Conservation (phyloP, 2,329 filamentous ascomycete species). For the Alternaria gaisen region DNA sequence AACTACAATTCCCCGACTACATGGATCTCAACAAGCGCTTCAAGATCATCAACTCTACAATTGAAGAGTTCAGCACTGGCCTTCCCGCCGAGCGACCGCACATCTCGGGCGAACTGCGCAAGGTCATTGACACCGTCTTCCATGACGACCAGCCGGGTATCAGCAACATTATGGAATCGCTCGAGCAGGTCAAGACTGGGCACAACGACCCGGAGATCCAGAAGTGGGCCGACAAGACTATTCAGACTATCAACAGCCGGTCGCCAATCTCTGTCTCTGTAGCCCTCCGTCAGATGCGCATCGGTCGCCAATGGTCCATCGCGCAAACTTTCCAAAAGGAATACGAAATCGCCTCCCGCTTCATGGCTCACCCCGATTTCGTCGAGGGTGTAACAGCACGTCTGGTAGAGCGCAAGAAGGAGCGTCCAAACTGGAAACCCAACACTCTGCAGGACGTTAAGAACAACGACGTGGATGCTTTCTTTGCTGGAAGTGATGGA, state of each 20-base stretch:
- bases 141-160: slow-evolving; percentile 66
- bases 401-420: slow-evolving; percentile 74
- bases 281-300: slow-evolving; percentile 80
- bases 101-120: slow-evolving; percentile 74
- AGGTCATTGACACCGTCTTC: slow-evolving; percentile 78
- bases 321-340: slow-evolving; percentile 85
- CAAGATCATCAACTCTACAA: slow-evolving; percentile 80
- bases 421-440: slow-evolving; percentile 78
- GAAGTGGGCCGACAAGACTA: slow-evolving; percentile 81
- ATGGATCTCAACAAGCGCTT: slow-evolving; percentile 70
- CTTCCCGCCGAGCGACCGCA: slow-evolving; percentile 68
- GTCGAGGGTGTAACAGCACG: slow-evolving; percentile 86
- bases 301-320: slow-evolving; percentile 80
- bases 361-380: slow-evolving; percentile 94
- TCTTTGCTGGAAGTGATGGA: slow-evolving; percentile 63
- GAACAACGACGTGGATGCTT: slow-evolving; percentile 67
- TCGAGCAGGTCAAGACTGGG: slow-evolving; percentile 60
- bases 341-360: slow-evolving; percentile 81
- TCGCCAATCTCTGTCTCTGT: slow-evolving; percentile 91
- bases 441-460: slow-evolving; percentile 73
- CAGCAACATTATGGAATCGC: slow-evolving; percentile 73
- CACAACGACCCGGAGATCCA: slow-evolving; percentile 54
- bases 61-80: slow-evolving; percentile 90
- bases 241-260: slow-evolving; percentile 76
- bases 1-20: slow-evolving; percentile 87